phyloP scores from a whole-genome alignment of 257 asterid species.

The Leptodermis oblonga region DNA sequence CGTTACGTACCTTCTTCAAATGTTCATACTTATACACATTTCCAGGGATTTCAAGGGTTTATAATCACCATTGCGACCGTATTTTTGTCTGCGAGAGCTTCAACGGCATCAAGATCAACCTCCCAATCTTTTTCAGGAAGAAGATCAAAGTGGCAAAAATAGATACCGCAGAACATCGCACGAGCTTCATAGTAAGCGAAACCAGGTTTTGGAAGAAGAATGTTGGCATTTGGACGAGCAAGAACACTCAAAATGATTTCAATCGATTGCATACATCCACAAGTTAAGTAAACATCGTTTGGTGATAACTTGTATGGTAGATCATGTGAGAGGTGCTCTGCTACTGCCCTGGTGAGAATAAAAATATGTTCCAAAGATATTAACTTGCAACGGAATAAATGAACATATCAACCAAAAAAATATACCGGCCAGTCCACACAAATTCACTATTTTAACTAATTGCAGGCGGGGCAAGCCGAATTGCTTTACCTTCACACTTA shows the following conservation, averaged over 20 bases:
- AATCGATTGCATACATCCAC: constrained; percentile 70
- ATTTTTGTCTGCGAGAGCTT: constrained; percentile 62
- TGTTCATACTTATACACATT: constrained; percentile 72
- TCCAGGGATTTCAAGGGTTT: constrained; percentile 96
- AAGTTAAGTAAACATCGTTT: constrained; percentile 60
- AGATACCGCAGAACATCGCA: constrained; percentile 42
- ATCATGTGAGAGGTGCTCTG: constrained; percentile 73
- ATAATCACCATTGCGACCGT: constrained; percentile 83
- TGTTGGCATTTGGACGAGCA: constrained; percentile 69
- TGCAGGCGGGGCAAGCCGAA: no score
- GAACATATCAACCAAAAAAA: no score
- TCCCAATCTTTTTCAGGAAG: constrained; percentile 75
- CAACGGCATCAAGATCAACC: constrained; percentile 65
- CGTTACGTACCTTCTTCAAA: constrained; percentile 54
- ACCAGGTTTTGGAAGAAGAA: constrained; percentile 81
- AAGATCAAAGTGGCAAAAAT: constrained; percentile 73
- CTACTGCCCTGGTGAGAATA: constrained; percentile 53
- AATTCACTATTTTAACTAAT: no score
- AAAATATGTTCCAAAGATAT: no score
- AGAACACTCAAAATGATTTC: constrained; percentile 53
- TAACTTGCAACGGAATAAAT: no score
- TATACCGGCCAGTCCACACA: no score
- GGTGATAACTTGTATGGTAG: constrained; percentile 65
- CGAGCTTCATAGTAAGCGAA: constrained; percentile 67
- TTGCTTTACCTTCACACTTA: no score